Evolutionary conservation across 106 monocot genomes (phyloP).

Genomic region (Xerophyta viscosa): DNA sequence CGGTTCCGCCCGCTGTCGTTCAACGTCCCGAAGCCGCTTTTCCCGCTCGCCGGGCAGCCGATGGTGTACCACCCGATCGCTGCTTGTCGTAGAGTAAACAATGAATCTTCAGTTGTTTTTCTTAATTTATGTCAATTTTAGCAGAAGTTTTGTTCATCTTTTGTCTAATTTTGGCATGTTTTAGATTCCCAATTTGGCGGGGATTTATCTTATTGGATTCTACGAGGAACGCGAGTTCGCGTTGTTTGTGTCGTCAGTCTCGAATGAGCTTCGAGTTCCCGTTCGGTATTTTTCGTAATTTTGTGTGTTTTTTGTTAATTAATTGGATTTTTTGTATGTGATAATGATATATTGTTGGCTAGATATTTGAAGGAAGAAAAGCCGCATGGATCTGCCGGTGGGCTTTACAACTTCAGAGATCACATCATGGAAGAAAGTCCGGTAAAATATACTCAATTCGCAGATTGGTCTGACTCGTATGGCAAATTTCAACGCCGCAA

Average conservation of each 20-base stretch:
- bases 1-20: constrained; percentile 6
- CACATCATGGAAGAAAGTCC: constrained; percentile 89
- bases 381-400: constrained; percentile 92
- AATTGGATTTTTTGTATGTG: neutral
- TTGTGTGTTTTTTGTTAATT: neutral
- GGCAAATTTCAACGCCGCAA: too few species aligned
- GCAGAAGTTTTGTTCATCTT: neutral
- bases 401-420: constrained; percentile 81
- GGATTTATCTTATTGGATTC: constrained; percentile 90
- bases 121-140: neutral
- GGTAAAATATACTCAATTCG: constrained; percentile 23
- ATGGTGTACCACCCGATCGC: constrained; percentile 9
- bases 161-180: neutral
- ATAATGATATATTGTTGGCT: neutral
- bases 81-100: constrained; percentile 7
- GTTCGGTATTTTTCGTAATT: constrained; percentile 41
- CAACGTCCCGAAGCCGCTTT: constrained; percentile 11
- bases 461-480: too few species aligned
- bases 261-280: constrained; percentile 84
- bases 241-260: constrained; percentile 84
- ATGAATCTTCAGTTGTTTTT: neutral
- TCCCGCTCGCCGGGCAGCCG: constrained; percentile 8
- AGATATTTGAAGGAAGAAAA: constrained; percentile 95
- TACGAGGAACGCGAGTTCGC: constrained; percentile 93
- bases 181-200: constrained; percentile 7